Percentiles rank a stretch among this genome's conserved stretches.
phyloP scores from a whole-genome alignment of 2,329 filamentous ascomycete genomes.

The Pseudohalonectria lignicola region DNA sequence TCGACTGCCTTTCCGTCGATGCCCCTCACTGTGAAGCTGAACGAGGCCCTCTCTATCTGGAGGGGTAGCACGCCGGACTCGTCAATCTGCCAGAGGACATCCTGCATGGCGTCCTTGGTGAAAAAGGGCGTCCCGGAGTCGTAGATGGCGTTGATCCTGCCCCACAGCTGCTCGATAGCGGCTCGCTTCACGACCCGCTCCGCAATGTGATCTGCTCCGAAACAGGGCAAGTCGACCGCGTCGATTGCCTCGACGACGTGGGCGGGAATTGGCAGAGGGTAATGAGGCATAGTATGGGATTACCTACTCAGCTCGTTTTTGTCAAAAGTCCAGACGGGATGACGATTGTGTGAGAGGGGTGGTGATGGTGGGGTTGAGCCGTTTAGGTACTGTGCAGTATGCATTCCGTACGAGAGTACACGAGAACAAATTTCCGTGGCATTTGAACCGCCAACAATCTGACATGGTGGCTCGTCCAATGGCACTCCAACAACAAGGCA shows the following conservation, averaged over 20 bases:
- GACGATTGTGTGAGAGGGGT: too few relatives aligned
- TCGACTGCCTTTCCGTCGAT: conserved; percentile 7
- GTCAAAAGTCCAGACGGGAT: too few relatives aligned
- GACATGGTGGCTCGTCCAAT: too few relatives aligned
- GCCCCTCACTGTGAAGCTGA: not conserved
- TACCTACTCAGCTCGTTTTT: too few relatives aligned
- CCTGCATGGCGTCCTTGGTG: conserved; percentile 5
- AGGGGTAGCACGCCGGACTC: conserved; percentile 1
- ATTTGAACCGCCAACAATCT: too few relatives aligned
- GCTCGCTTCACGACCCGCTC: not conserved
- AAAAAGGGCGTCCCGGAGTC: conserved; percentile 8
- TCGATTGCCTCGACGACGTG: not conserved
- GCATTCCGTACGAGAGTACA: too few relatives aligned
- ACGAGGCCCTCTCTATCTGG: not conserved
- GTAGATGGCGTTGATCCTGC: conserved; percentile 6
- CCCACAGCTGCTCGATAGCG: not conserved
- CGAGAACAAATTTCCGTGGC: too few relatives aligned
- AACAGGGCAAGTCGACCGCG: not conserved
- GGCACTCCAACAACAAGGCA: too few relatives aligned
- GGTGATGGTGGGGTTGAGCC: too few relatives aligned
- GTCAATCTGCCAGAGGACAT: conserved; percentile 7
- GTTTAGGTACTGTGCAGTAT: too few relatives aligned
- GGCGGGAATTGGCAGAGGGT: not conserved
- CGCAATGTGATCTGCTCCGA: not conserved
- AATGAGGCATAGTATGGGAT: not conserved